Percentiles rank a stretch among this genome's conserved stretches.
These are phyloP conservation scores for Fusarium chaquense DNA, from an alignment of 2,329 filamentous ascomycete genomes.

Conservation along the genomic window DNA sequence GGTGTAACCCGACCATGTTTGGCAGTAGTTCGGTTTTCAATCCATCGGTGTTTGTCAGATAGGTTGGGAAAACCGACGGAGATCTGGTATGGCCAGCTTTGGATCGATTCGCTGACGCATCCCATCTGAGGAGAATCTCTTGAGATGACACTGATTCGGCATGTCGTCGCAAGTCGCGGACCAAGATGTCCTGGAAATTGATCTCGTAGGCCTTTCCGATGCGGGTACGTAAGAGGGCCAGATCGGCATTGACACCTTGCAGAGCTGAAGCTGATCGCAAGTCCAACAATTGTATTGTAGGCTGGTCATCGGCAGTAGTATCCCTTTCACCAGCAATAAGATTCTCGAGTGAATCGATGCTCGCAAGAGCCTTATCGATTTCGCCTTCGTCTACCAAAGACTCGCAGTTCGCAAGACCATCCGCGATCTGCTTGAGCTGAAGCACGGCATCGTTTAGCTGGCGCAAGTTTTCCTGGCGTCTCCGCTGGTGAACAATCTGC, in stretches of 20 bases:
- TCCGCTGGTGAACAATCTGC: constrained; percentile 85
- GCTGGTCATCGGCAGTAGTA: constrained; percentile 47
- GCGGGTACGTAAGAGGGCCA: constrained; percentile 79
- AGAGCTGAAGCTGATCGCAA: constrained; percentile 82
- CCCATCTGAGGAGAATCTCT: constrained; percentile 88
- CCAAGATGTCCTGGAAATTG: constrained; percentile 80
- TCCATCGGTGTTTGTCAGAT: constrained; percentile 77
- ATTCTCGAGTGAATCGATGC: constrained; percentile 81
- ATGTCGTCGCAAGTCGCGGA: constrained; percentile 85
- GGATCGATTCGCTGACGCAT: constrained; percentile 77
- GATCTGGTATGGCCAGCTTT: constrained; percentile 75
- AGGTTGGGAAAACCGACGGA: constrained; percentile 79
- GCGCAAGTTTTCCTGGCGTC: constrained; percentile 84
- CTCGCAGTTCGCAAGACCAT: constrained; percentile 81
- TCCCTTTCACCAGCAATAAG: constrained; percentile 80
- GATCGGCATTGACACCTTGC: constrained; percentile 81
- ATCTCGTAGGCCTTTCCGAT: constrained; percentile 90
- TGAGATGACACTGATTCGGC: constrained; percentile 76
- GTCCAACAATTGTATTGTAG: constrained; percentile 67
- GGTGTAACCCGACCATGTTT: constrained; percentile 81
- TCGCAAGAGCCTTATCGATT: constrained; percentile 81
- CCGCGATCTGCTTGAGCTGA: constrained; percentile 83
- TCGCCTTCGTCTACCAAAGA: constrained; percentile 84
- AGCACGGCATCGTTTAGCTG: constrained; percentile 85
- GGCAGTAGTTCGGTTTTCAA: constrained; percentile 78